Evolutionary conservation across 441 rosid species (phyloP).

Genomic region (Omphalea diandra): DNA sequence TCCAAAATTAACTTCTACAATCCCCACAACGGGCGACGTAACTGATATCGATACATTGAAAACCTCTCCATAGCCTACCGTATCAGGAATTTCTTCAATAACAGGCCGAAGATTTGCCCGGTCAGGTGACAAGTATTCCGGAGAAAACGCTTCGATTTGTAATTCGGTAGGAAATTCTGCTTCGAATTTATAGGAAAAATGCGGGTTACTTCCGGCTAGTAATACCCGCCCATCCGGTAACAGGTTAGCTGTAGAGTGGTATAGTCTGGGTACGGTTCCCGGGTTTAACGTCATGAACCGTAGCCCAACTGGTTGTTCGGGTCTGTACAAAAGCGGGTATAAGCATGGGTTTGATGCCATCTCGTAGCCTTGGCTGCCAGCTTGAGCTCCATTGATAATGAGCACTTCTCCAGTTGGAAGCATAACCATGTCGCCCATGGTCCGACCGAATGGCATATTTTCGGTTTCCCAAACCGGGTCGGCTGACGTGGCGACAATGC

Average conservation of each 20-base stretch:
- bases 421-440: slow-evolving; percentile 47
- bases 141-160: slow-evolving; percentile 75
- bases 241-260: slow-evolving; percentile 67
- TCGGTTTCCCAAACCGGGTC: slow-evolving; percentile 53
- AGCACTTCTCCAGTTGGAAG: slow-evolving; percentile 43
- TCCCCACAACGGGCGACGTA: slow-evolving; percentile 65
- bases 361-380: slow-evolving; percentile 56
- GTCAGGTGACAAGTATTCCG: slow-evolving; percentile 54
- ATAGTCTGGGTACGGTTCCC: slow-evolving; percentile 60
- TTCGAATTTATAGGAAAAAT: slow-evolving; percentile 54
- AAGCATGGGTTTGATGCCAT: slow-evolving; percentile 37
- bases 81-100: slow-evolving; percentile 34
- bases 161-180: slow-evolving; percentile 66
- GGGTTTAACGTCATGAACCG: slow-evolving; percentile 63
- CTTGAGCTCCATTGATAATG: slow-evolving; percentile 45
- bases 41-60: slow-evolving; percentile 53
- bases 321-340: slow-evolving; percentile 47
- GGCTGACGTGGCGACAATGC: slow-evolving; percentile 50
- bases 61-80: slow-evolving; percentile 57
- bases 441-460: slow-evolving; percentile 48
- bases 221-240: slow-evolving; percentile 74
- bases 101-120: slow-evolving; percentile 45
- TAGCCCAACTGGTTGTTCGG: slow-evolving; percentile 33
- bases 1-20: slow-evolving; percentile 48
- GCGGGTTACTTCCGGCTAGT: slow-evolving; percentile 91